Evolutionary conservation across 2,329 filamentous ascomycete genomes (phyloP).

Genomic region (Pseudocercospora pini-densiflorae): DNA sequence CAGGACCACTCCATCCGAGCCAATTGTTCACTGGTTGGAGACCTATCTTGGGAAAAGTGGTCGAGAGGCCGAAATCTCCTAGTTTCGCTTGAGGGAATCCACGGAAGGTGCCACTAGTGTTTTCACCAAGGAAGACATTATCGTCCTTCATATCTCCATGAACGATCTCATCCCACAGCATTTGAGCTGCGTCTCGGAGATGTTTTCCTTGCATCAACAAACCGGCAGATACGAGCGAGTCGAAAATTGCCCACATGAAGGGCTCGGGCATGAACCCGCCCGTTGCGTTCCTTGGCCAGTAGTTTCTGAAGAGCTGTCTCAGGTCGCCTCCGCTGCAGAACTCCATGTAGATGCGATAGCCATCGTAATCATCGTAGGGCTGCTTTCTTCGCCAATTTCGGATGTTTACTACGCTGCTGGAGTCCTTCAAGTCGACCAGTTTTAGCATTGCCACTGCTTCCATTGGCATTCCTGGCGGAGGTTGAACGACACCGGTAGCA

Average conservation of each 20-base stretch:
- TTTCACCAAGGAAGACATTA: conserved; percentile 10
- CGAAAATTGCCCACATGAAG: conserved; percentile 14
- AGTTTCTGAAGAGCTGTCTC: neutral
- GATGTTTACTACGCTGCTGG: neutral
- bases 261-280: conserved; percentile 15
- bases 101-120: conserved; percentile 1
- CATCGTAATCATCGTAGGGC: too few relatives aligned
- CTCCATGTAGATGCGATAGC: neutral
- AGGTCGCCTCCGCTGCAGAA: neutral
- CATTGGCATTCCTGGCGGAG: neutral
- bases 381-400: neutral
- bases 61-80: conserved; percentile 13
- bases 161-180: conserved; percentile 9
- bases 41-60: neutral
- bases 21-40: neutral
- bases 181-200: neutral
- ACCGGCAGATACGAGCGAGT: conserved; percentile 14
- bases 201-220: conserved; percentile 13
- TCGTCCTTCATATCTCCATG: conserved; percentile 16
- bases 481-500: neutral
- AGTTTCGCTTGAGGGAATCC: conserved; percentile 14
- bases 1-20: neutral
- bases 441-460: neutral
- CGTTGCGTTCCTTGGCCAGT: too few relatives aligned
- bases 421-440: neutral